These are phyloP conservation scores for Russula dissimulans DNA, from an alignment of 768 basidiomycete genomes.

Conservation along the genomic window DNA sequence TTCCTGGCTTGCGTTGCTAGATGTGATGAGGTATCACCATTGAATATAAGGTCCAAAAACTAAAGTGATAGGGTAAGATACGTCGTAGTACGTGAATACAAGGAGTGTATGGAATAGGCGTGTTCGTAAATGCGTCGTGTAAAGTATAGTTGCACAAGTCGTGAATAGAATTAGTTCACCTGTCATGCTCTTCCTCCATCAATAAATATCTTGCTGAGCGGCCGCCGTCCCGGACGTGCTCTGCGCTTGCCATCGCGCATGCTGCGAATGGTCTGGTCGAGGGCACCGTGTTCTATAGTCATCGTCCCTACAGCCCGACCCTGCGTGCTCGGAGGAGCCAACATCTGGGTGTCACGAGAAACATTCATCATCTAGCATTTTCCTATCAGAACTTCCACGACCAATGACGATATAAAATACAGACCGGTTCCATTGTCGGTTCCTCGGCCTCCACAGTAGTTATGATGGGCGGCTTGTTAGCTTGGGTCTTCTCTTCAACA, in stretches of 20 bases:
- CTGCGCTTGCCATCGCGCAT: slow-evolving; percentile 59
- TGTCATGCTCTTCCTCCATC: slow-evolving; percentile 41
- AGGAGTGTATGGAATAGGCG: neutral
- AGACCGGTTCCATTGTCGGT: slow-evolving; percentile 7
- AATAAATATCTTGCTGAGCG: slow-evolving; percentile 72
- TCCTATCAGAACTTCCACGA: neutral
- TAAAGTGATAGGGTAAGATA: neutral
- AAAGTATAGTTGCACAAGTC: neutral
- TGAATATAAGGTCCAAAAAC: slow-evolving; percentile 33
- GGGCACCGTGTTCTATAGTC: slow-evolving; percentile 65
- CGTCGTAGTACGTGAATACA: neutral
- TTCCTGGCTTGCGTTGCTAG: slow-evolving; percentile 49
- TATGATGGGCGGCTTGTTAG: slow-evolving; percentile 2
- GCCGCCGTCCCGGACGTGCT: slow-evolving; percentile 37
- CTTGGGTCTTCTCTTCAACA: slow-evolving; percentile 25
- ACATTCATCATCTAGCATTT: slow-evolving; percentile 37
- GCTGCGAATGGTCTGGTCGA: slow-evolving; percentile 80
- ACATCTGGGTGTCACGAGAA: slow-evolving; percentile 21
- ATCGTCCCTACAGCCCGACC: slow-evolving; percentile 35
- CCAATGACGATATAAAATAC: neutral
- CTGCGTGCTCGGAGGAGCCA: slow-evolving; percentile 31
- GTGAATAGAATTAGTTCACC: slow-evolving; percentile 7
- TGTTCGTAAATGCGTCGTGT: neutral
- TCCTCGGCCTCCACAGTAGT: slow-evolving; percentile 10
- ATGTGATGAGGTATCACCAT: slow-evolving; percentile 52